phyloP scores from a whole-genome alignment of 2,329 filamentous ascomycete genomes.

The Botrytis tulipae region DNA sequence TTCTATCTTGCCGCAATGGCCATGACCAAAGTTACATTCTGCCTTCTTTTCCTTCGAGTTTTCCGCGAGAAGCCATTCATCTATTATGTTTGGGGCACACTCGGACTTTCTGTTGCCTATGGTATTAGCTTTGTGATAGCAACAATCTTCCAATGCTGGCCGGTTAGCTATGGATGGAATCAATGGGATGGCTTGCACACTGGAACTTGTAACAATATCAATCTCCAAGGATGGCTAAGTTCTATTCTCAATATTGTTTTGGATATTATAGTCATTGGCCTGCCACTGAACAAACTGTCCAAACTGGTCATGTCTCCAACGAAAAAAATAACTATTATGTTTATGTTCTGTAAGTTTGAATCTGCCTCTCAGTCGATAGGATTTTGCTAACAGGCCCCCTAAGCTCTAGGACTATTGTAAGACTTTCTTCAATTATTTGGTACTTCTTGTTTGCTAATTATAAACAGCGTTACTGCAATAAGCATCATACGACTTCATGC shows the following conservation, averaged over 20 bases:
- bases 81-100: constrained; percentile 20
- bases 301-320: constrained; percentile 45
- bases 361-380: background rate
- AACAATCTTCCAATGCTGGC: constrained; percentile 42
- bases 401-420: constrained; percentile 3
- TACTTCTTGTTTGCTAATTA: background rate
- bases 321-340: constrained; percentile 47
- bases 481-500: background rate
- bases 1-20: constrained; percentile 21
- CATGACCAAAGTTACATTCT: constrained; percentile 46
- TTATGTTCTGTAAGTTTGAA: constrained; percentile 45
- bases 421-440: background rate
- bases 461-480: background rate
- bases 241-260: constrained; percentile 51
- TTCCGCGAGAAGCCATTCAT: constrained; percentile 46
- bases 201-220: constrained; percentile 51
- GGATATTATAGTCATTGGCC: constrained; percentile 51
- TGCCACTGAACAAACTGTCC: constrained; percentile 49
- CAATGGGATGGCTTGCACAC: constrained; percentile 48
- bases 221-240: constrained; percentile 49
- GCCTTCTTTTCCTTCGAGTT: constrained; percentile 55
- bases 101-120: constrained; percentile 39
- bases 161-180: constrained; percentile 52
- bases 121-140: constrained; percentile 14
- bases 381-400: background rate